Evolutionary conservation across 164 flowering plant species (phyloP).

Genomic region (Piper betle): DNA sequence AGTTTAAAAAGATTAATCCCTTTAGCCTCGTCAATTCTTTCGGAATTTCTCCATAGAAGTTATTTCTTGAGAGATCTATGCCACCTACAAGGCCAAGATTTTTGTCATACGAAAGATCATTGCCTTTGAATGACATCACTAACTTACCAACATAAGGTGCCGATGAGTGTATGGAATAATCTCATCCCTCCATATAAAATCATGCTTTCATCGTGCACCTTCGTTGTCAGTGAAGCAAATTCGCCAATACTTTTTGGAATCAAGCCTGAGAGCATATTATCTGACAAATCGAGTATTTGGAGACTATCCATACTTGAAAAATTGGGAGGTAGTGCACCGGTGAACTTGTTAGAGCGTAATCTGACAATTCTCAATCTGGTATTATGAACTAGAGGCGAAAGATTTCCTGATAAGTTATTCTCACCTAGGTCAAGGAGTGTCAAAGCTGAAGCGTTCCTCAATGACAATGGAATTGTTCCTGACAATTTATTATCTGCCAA

Average conservation of each 20-base stretch:
- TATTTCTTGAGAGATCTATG: not conserved
- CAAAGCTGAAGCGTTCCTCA: too few relatives aligned
- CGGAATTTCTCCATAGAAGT: not conserved
- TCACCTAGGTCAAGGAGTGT: not conserved
- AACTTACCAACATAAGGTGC: not conserved
- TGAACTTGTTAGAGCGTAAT: not conserved
- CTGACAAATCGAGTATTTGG: not conserved
- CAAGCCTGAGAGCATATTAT: not conserved
- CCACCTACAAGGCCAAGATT: not conserved
- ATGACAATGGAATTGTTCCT: too few relatives aligned
- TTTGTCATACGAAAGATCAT: too few relatives aligned
- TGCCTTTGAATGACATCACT: not conserved
- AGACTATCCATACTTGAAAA: not conserved
- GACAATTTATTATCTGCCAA: too few relatives aligned
- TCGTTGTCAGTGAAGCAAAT: too few relatives aligned
- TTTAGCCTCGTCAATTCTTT: not conserved
- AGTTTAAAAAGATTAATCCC: not conserved
- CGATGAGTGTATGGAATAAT: too few relatives aligned
- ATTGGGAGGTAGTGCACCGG: not conserved
- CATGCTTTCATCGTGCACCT: too few relatives aligned
- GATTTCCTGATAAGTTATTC: not conserved
- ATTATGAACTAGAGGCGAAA: not conserved
- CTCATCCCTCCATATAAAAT: too few relatives aligned
- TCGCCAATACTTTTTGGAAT: too few relatives aligned
- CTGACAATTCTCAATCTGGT: not conserved